These are phyloP conservation scores for Monilinia polystroma DNA, from an alignment of 2,329 filamentous ascomycete species.

Conservation along the genomic window DNA sequence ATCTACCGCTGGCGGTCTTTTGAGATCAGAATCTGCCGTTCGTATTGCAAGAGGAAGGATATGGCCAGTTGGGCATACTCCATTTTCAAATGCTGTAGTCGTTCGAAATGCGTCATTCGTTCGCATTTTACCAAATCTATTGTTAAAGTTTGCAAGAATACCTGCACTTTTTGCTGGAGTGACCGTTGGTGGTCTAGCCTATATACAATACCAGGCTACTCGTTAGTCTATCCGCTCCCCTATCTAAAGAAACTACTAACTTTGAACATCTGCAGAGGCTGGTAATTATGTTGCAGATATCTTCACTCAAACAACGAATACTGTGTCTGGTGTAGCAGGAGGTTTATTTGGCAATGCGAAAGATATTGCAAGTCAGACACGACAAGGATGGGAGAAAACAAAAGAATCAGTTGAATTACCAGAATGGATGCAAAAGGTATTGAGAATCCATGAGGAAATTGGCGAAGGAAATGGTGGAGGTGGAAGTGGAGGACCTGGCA, in stretches of 20 bases:
- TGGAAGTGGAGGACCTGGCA: slow-evolving; percentile 51
- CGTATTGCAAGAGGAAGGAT: slow-evolving; percentile 61
- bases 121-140: slow-evolving; percentile 75
- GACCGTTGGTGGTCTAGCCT: slow-evolving; percentile 82
- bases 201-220: slow-evolving; percentile 92
- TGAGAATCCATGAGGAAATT: slow-evolving; percentile 61
- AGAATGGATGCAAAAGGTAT: slow-evolving; percentile 77
- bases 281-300: slow-evolving; percentile 76
- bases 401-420: slow-evolving; percentile 72
- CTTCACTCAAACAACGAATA: slow-evolving; percentile 70
- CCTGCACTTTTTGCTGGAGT: slow-evolving; percentile 91
- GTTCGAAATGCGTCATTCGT: slow-evolving; percentile 64
- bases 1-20: slow-evolving; percentile 65
- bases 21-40: slow-evolving; percentile 63
- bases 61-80: slow-evolving; percentile 75
- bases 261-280: slow-evolving; percentile 52
- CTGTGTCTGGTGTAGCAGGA: slow-evolving; percentile 66
- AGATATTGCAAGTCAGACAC: slow-evolving; percentile 75
- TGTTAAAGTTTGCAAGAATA: slow-evolving; percentile 83
- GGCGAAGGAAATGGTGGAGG: slow-evolving; percentile 45
- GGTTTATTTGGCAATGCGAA: slow-evolving; percentile 69
- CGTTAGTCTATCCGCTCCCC: slow-evolving; percentile 53
- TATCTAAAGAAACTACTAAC: slow-evolving; percentile 1
- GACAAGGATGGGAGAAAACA: slow-evolving; percentile 77
- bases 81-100: slow-evolving; percentile 76